Evolutionary conservation across 2,329 filamentous ascomycete genomes (phyloP).

Genomic region (Sarocladium brachiariae): DNA sequence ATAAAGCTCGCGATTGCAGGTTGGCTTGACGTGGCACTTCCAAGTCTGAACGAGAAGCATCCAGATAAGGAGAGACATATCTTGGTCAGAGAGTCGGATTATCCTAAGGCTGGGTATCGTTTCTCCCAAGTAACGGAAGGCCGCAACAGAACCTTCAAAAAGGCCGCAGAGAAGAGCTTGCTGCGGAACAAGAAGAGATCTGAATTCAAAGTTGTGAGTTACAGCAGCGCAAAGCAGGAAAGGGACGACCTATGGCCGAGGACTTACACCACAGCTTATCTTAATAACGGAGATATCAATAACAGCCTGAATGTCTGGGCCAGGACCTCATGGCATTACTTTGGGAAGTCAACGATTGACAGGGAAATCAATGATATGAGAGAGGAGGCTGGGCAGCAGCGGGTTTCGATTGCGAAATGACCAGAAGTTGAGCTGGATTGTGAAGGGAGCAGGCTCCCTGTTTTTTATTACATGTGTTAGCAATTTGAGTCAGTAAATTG

Average conservation of each 20-base stretch:
- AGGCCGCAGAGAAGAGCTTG: neutral
- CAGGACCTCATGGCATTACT: neutral
- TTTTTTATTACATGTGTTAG: neutral
- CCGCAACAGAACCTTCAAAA: neutral
- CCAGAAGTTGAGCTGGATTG: neutral
- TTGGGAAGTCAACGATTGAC: neutral
- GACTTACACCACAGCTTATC: neutral
- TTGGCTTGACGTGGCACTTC: neutral
- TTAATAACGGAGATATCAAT: neutral
- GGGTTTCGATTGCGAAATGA: neutral
- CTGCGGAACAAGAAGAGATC: neutral
- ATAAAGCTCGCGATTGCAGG: neutral
- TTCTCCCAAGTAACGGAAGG: neutral
- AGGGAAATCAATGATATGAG: neutral
- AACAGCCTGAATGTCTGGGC: neutral
- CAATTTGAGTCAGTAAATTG: neutral
- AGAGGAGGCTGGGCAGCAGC: neutral
- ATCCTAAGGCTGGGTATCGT: neutral
- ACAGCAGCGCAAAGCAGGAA: neutral
- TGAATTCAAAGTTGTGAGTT: neutral
- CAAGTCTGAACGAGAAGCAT: neutral
- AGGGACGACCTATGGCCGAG: neutral
- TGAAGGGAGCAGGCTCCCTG: neutral
- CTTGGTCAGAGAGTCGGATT: neutral
- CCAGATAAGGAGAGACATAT: neutral